phyloP scores from a whole-genome alignment of 805 yeast genomes.

The Helenozyma baotianmanensis region DNA sequence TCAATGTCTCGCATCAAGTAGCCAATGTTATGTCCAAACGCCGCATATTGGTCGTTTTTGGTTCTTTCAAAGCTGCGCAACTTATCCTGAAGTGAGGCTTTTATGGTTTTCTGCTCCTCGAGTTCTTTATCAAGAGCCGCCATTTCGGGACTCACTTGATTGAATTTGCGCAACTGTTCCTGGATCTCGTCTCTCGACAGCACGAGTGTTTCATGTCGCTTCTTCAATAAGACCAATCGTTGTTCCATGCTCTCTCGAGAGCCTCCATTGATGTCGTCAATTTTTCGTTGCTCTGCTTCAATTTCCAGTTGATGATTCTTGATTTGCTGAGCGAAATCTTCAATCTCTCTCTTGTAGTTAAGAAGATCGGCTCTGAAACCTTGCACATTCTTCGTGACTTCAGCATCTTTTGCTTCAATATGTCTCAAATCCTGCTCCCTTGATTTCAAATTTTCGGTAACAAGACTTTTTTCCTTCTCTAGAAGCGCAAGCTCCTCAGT shows the following conservation, averaged over 20 bases:
- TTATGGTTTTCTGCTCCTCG: conserved; percentile 4
- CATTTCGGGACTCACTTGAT: conserved; percentile 8
- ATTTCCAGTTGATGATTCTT: conserved; percentile 19
- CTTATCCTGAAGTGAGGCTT: conserved; percentile 4
- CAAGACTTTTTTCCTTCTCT: background rate
- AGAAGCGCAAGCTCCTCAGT: background rate
- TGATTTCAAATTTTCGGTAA: conserved; percentile 1
- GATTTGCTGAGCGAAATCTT: conserved; percentile 8
- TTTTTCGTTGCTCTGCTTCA: conserved; percentile 30
- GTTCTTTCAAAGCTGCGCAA: conserved; percentile 8
- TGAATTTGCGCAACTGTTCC: conserved; percentile 2
- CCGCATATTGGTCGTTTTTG: conserved; percentile 34
- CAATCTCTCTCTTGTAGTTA: conserved; percentile 19
- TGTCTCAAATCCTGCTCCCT: conserved; percentile 1
- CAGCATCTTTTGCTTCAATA: conserved; percentile 6
- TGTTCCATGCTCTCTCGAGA: conserved; percentile 30
- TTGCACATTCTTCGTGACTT: conserved; percentile 8
- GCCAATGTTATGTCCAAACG: conserved; percentile 48
- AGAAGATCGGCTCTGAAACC: conserved; percentile 8
- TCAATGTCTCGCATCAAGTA: conserved; percentile 37
- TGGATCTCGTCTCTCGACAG: conserved; percentile 8
- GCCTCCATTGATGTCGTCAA: conserved; percentile 42
- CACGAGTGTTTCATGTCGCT: conserved; percentile 6
- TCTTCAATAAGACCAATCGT: conserved; percentile 11
- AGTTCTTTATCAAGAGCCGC: conserved; percentile 8